Evolutionary conservation across 139 green algal species (phyloP), one percentile per base, ranked within the genome.

Genomic region (Tetradesmus lagerheimii): DNA sequence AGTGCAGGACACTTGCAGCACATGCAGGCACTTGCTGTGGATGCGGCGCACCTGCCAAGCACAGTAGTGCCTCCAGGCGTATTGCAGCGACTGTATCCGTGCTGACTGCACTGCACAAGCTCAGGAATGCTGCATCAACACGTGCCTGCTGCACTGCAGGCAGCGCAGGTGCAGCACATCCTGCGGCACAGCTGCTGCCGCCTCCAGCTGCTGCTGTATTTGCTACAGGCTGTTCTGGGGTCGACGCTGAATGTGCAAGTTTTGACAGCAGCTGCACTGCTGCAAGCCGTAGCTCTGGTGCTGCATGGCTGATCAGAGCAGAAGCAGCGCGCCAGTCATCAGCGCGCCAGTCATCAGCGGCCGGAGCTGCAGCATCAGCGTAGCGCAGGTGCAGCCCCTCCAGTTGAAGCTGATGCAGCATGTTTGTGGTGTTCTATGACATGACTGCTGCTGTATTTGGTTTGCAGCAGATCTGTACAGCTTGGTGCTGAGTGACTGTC

Each of bases 361-460:
- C 45, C 45, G 50, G 4, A 18, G 31, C 31, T 43, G 43, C 31
- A 41, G 47, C 4, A 43, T 47, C 77, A 50, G 35, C 77, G 35
- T 84, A 64, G 79, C 43, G 79, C 27, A 85, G 79, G 39, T 64
- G 37, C 38, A 85, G 39, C n/a, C 50, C 81, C 45, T n/a, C 18
- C 2, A 50, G 3, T 11, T 20, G 14, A 4, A 86, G 53, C 50
- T 87, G 81, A 6, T 87, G 81, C 81, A 87, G 64, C 57, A 71
- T 71, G 57, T 11, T 71, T 20, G 15, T 67, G 14, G 1, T 31
- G 18, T 31, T 9, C 20, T 4, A 4, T 4, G 5, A 2, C 50
- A 25, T 27, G 2, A 57, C 23, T 31, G 57, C 57, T 31, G 23
- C 57, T 31, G 16, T 12, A 57, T 9, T 12, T 57, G 45, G n/a